These are phyloP conservation scores for Sugiyamaella lignohabitans DNA, from an alignment of 805 yeast species.

Conservation along the genomic window DNA sequence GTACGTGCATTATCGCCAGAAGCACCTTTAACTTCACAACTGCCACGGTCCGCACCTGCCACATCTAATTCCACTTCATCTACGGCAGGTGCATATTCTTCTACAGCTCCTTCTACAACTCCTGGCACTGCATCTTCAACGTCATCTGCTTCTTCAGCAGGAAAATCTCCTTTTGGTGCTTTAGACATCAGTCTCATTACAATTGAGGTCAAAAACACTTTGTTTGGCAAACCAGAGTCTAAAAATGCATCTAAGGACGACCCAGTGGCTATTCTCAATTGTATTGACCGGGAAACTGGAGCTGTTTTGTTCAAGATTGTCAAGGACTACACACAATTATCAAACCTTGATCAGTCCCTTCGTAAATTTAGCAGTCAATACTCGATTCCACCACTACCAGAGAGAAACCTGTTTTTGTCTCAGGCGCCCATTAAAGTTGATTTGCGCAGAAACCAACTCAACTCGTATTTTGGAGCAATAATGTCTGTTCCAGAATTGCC, in stretches of 20 bases:
- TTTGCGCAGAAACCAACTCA: conserved; percentile 46
- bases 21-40: conserved; percentile 2
- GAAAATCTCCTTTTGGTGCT: neutral
- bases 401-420: conserved; percentile 48
- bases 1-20: neutral
- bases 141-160: neutral
- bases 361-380: conserved; percentile 42
- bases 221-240: conserved; percentile 15
- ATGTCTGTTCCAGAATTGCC: conserved; percentile 55
- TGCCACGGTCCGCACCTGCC: too few relatives aligned
- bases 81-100: too few relatives aligned
- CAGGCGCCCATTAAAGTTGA: conserved; percentile 64
- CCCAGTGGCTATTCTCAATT: conserved; percentile 54
- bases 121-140: too few relatives aligned
- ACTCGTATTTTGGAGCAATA: conserved; percentile 53
- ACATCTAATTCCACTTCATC: too few relatives aligned
- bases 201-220: conserved; percentile 20
- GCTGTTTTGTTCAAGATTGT: conserved; percentile 71
- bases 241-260: conserved; percentile 30
- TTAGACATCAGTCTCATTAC: conserved; percentile 15
- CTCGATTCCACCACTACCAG: conserved; percentile 54
- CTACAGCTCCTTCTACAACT: neutral
- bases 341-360: conserved; percentile 53
- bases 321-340: conserved; percentile 56
- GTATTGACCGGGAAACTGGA: conserved; percentile 52